A percentile compares a stretch with the other conserved stretches of the same genome.
These are phyloP conservation scores for Fusarium bactridioides DNA, from an alignment of 2,329 filamentous ascomycete genomes.

Conservation along the genomic window DNA sequence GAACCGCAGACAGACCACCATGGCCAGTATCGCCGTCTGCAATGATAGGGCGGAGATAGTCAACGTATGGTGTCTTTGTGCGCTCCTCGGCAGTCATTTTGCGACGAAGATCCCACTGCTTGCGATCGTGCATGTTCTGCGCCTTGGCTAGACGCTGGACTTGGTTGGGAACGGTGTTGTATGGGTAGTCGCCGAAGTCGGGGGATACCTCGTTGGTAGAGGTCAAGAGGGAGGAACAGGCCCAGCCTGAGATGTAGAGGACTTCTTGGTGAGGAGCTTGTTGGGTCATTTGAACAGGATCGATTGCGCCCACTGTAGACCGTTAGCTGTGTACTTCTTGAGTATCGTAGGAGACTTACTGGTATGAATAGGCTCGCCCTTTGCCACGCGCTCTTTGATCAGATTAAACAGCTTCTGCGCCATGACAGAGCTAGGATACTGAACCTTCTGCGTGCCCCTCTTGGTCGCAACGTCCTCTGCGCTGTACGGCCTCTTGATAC, in stretches of 20 bases:
- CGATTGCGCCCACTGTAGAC: slow-evolving; percentile 86
- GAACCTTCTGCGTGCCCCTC: slow-evolving; percentile 84
- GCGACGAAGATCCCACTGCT: slow-evolving; percentile 87
- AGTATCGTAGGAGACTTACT: slow-evolving; percentile 60
- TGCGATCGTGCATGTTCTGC: slow-evolving; percentile 95
- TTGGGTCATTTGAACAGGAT: slow-evolving; percentile 99
- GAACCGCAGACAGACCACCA: slow-evolving; percentile 88
- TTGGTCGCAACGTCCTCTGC: slow-evolving; percentile 93
- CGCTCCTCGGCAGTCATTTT: slow-evolving; percentile 79
- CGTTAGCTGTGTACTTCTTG: background rate
- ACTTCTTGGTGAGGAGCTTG: slow-evolving; percentile 96
- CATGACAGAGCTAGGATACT: slow-evolving; percentile 93
- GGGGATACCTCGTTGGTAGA: slow-evolving; percentile 96
- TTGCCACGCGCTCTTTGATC: slow-evolving; percentile 77
- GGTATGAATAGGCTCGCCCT: slow-evolving; percentile 90
- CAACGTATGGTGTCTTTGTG: slow-evolving; percentile 79
- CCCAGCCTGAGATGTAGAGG: slow-evolving; percentile 96
- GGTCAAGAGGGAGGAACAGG: slow-evolving; percentile 91
- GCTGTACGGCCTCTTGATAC: slow-evolving; percentile 91
- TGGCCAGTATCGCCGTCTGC: slow-evolving; percentile 97
- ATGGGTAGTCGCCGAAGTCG: slow-evolving; percentile 98
- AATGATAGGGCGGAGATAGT: slow-evolving; percentile 94
- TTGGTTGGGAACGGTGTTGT: slow-evolving; percentile 98
- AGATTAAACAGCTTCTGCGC: slow-evolving; percentile 93
- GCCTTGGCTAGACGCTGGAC: slow-evolving; percentile 96